Evolutionary conservation across 1,284 basidiomycete species (phyloP), one percentile per base, ranked within the genome.

Genomic region (Apiotrichum gracile): DNA sequence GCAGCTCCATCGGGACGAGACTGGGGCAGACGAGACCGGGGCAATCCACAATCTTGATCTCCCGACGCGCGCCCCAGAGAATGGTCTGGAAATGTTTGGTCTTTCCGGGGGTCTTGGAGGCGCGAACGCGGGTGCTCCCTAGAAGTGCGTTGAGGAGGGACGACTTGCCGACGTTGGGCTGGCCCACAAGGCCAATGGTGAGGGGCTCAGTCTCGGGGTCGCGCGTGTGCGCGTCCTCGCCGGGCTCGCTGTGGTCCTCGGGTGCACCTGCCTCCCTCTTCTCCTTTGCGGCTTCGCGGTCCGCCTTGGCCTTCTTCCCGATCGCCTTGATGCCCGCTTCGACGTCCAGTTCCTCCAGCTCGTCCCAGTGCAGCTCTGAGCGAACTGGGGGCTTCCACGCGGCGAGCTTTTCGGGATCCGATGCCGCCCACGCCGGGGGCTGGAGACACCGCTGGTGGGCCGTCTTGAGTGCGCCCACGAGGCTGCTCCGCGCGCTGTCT

Each of bases 61-160:
- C 84, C 1, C 79, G 75, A 39, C 85, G 88, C 26, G 29, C 47
- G 5, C 69, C 70, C 86, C 86, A 92, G 70, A 86, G 92, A 45
- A 91, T 81, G 0, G 91, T 93, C 72, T 94, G 90, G 69, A 91
- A 92, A 68, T 93, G 90, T 73, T 92, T 94, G 3, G 90, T 94
- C 87, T 96, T 96, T 54, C 92, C 92, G 1, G 92, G 91, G 0
- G 89, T 94, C 58, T 85, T 84, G 5, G 88, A 91, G 4, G 91
- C 90, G 58, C 85, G 81, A 1, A 94, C 91, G 67, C 83, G 86
- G 47, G 80, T 81, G n/a, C 78, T 77, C 14, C 89, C 91, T 60
- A 97, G 87, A 4, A 97, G 76, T 0, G 91, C 91, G 67, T 97
- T 97, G 41, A 97, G 75, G 3, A 96, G 76, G 1, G 88, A 91